Evolutionary conservation across 768 basidiomycete species (phyloP), one percentile per base, ranked within the genome.

Genomic region (Lentinus tigrinus): DNA sequence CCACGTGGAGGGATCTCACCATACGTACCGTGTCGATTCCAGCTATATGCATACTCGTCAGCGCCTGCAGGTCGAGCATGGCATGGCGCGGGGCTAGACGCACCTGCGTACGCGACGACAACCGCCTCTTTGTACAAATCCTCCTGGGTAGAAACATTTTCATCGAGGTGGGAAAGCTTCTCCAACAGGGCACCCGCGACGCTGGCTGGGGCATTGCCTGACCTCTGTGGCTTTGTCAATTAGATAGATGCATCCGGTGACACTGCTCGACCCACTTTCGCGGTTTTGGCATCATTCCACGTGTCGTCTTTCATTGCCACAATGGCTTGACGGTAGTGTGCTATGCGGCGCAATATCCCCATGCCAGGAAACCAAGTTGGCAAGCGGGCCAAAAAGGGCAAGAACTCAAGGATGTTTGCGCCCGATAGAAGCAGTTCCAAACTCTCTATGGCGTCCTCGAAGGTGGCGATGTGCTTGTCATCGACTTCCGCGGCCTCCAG

Each of bases 321-420:
- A 67, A 87, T 79, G 69, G 77, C 78, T 26, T 72, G 77, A 67
- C 81, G 86, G 87, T 87, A 88, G 8, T 61, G 65, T 13, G 57
- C 69, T 2, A 85, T 84, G 56, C 83, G 84, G 10, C 72, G 70
- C 66, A 82, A 80, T 71, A 90, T 91, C 1, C 77, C 78, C 3
- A 81, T 77, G 5, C 87, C 86, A 27, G 89, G 89, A 47, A 83
- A 71, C 84, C 85, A 88, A 40, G 67, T 65, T 0, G 89, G 89
- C 26, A 89, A 63, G 61, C 81, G 66, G 63, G 76, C 78, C 59
- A 89, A 43, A 21, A 66, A 49, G 5, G 67, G 67, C 13, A 70
- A 10, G 26, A 64, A 60, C 37, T 70, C 68, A 40, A 70, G 67
- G 11, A 68, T 54, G 60, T 62, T 70, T 1, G 63, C 42, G 6